These are phyloP conservation scores for Trichoderma parareesei DNA, from an alignment of 495 filamentous ascomycete species.

Conservation along the genomic window DNA sequence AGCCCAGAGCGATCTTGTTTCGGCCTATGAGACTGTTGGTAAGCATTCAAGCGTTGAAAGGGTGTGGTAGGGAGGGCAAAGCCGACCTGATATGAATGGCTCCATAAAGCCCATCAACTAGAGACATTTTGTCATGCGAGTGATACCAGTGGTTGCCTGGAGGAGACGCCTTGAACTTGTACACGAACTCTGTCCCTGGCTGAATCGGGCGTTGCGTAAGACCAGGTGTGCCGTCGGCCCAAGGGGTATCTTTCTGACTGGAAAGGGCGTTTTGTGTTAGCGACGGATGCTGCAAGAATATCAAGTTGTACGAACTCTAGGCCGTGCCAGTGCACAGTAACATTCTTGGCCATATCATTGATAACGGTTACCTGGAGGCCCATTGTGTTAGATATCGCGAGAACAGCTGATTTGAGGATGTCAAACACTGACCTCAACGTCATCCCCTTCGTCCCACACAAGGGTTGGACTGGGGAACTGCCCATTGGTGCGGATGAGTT, in stretches of 20 bases:
- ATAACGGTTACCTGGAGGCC: background rate
- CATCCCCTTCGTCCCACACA: slow-evolving; percentile 3
- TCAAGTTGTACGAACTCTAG: background rate
- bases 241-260: background rate
- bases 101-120: background rate
- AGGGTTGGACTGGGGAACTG: background rate
- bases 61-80: no score
- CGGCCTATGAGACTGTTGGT: background rate
- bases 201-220: background rate
- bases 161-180: background rate
- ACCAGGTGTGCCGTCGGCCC: background rate
- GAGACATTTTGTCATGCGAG: background rate
- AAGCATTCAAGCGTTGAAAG: background rate
- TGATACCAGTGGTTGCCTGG: background rate
- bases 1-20: background rate
- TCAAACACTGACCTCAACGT: background rate
- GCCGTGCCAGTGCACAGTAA: background rate
- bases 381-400: background rate
- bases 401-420: no score
- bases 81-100: background rate
- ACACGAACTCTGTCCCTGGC: background rate
- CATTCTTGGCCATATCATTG: background rate
- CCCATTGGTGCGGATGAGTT: background rate
- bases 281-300: background rate
- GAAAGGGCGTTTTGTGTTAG: background rate